Conservation (phyloP, 805 yeast species). For the Isabelozyma rhagii region DNA sequence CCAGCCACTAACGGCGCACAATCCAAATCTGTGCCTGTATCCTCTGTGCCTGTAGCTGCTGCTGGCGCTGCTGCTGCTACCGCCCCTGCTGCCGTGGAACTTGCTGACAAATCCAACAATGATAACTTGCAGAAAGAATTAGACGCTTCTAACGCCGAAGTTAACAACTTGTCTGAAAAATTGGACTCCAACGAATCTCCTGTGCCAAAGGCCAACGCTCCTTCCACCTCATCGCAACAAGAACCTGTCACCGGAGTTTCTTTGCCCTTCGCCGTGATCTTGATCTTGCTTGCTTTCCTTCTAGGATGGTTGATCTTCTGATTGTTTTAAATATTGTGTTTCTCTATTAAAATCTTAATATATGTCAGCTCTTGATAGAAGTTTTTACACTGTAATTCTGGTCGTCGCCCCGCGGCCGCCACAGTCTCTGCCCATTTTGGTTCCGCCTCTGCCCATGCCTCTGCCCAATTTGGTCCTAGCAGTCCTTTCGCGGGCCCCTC, state of each 20-base stretch:
- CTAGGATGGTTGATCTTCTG: slow-evolving; percentile 73
- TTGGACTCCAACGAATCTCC: slow-evolving; percentile 37
- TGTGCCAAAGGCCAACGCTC: slow-evolving; percentile 7
- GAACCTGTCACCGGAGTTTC: slow-evolving; percentile 50
- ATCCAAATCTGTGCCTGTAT: background rate
- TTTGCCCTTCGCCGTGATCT: slow-evolving; percentile 49
- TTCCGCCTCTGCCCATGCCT: background rate
- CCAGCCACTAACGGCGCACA: background rate
- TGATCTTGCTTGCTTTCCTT: slow-evolving; percentile 49
- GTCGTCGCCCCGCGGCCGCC: too few relatives aligned
- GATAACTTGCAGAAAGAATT: slow-evolving; percentile 27
- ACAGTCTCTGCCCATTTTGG: too few relatives aligned
- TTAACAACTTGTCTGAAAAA: slow-evolving; percentile 42
- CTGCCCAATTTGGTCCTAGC: background rate
- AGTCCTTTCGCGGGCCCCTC: background rate
- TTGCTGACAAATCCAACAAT: background rate
- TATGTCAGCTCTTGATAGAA: too few relatives aligned
- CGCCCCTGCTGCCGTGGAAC: slow-evolving; percentile 2
- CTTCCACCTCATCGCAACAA: slow-evolving; percentile 10
- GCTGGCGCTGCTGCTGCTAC: slow-evolving; percentile 14
- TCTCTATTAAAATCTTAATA: too few relatives aligned
- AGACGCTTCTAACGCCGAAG: slow-evolving; percentile 38
- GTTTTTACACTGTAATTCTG: too few relatives aligned
- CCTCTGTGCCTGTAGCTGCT: slow-evolving; percentile 7
- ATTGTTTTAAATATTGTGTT: slow-evolving; percentile 3